Percentiles rank a stretch among this genome's conserved stretches.
These are phyloP conservation scores for Hymenochaete sp. DNA, from an alignment of 1,284 basidiomycete species.

Conservation along the genomic window DNA sequence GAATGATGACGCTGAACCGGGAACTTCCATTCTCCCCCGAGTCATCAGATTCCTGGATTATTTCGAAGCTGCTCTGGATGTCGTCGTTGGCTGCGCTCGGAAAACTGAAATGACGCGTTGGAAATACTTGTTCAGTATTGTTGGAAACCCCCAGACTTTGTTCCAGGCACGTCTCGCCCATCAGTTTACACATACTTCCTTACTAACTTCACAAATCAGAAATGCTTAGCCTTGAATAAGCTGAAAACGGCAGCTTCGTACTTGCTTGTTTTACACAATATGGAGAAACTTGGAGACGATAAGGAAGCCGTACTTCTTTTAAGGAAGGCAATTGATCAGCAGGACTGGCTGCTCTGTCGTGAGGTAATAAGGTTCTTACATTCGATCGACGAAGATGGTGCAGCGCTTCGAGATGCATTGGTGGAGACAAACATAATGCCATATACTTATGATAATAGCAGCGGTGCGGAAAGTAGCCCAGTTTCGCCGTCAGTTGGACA, in stretches of 20 bases:
- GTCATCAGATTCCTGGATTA: constrained; percentile 91
- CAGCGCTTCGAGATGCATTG: constrained; percentile 56
- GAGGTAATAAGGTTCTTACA: constrained; percentile 88
- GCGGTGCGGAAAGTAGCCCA: too few species aligned
- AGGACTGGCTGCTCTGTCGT: constrained; percentile 77
- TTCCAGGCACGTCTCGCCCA: constrained; percentile 57
- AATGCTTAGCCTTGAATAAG: constrained; percentile 66
- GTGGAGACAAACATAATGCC: constrained; percentile 27
- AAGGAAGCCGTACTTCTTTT: constrained; percentile 75
- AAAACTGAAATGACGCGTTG: constrained; percentile 95
- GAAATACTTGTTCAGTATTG: constrained; percentile 81
- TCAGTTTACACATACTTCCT: neutral
- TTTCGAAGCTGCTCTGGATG: constrained; percentile 84
- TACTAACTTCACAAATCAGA: constrained; percentile 34
- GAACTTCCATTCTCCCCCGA: constrained; percentile 37
- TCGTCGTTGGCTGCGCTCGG: constrained; percentile 92
- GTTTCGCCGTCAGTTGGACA: too few species aligned
- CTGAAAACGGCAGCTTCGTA: constrained; percentile 91
- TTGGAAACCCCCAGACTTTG: constrained; percentile 83
- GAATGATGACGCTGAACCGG: constrained; percentile 16
- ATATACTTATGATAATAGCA: constrained; percentile 11
- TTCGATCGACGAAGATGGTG: constrained; percentile 81
- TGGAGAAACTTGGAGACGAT: constrained; percentile 78
- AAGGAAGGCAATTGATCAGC: constrained; percentile 59
- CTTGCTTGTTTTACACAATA: constrained; percentile 85